These are phyloP conservation scores for Trichoderma brevicompactum DNA, from an alignment of 2,329 filamentous ascomycete species.

Conservation along the genomic window DNA sequence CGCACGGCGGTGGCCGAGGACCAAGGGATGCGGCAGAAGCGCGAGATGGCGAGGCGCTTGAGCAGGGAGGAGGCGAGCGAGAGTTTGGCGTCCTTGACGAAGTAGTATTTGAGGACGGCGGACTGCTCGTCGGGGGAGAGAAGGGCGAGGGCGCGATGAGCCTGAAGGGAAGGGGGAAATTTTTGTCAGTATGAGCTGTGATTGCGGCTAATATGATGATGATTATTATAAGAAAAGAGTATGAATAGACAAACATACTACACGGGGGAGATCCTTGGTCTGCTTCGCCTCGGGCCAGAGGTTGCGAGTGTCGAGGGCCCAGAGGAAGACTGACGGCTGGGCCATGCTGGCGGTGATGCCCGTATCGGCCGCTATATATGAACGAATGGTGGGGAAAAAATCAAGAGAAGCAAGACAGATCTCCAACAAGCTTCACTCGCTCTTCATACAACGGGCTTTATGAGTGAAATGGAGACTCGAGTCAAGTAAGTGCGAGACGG, in stretches of 20 bases:
- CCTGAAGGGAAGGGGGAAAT: conserved; percentile 52
- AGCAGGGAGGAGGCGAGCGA: conserved; percentile 72
- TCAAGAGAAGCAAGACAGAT: background rate
- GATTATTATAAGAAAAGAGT: too few species aligned
- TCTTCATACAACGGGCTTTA: too few species aligned
- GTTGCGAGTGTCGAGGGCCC: conserved; percentile 63
- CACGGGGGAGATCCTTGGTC: conserved; percentile 53
- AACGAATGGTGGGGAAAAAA: background rate
- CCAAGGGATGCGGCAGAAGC: conserved; percentile 65
- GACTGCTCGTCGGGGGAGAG: conserved; percentile 60
- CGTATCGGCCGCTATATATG: background rate
- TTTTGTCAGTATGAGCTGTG: background rate
- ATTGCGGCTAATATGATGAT: background rate
- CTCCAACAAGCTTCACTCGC: too few species aligned
- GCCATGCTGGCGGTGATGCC: background rate
- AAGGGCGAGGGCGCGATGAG: conserved; percentile 57
- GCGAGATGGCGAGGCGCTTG: conserved; percentile 71
- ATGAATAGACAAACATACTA: conserved; percentile 44
- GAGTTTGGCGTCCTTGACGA: conserved; percentile 75
- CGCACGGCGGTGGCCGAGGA: conserved; percentile 59
- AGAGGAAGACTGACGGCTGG: conserved; percentile 54
- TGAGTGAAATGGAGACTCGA: background rate
- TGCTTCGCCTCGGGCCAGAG: conserved; percentile 59
- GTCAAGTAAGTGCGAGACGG: background rate
- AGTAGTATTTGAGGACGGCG: conserved; percentile 64